A percentile compares a stretch with the other conserved stretches of the same genome.
phyloP scores from a whole-genome alignment of 768 basidiomycete species.

The Tylopilus subfusipes region DNA sequence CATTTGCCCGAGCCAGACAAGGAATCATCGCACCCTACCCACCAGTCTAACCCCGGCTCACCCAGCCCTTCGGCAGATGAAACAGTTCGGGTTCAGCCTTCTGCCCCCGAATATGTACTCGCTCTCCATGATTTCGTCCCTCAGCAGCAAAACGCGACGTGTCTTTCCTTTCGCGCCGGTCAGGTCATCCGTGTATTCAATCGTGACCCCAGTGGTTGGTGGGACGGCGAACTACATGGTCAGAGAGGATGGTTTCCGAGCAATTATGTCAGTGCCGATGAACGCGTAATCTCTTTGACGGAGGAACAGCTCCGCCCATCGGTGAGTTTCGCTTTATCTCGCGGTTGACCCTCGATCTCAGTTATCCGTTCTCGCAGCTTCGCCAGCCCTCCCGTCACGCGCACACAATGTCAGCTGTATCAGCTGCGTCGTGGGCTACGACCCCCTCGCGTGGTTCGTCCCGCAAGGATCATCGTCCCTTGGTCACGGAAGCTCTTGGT shows the following conservation, averaged over 20 bases:
- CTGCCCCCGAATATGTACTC: conserved; percentile 67
- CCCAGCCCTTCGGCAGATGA: conserved; percentile 45
- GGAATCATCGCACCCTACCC: conserved; percentile 25
- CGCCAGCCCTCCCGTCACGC: conserved; percentile 42
- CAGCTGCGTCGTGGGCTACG: conserved; percentile 53
- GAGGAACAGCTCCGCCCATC: conserved; percentile 52
- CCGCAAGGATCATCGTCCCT: conserved; percentile 42
- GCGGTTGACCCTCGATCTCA: neutral
- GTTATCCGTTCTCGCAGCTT: conserved; percentile 18
- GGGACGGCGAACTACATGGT: conserved; percentile 93
- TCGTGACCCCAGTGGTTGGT: conserved; percentile 89
- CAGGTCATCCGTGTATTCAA: conserved; percentile 91
- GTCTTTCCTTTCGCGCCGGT: conserved; percentile 85
- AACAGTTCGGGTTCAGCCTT: conserved; percentile 38
- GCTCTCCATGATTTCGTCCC: conserved; percentile 91
- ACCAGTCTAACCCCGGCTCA: conserved; percentile 33
- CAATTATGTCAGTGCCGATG: conserved; percentile 82
- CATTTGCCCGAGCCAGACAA: conserved; percentile 34
- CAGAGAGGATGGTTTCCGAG: conserved; percentile 97
- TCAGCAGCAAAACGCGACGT: conserved; percentile 67
- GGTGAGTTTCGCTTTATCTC: conserved; percentile 33
- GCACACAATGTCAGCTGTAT: conserved; percentile 49
- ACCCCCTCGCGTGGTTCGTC: conserved; percentile 38
- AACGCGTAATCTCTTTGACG: conserved; percentile 46
- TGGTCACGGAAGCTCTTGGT: conserved; percentile 44